A percentile compares a stretch with the other conserved stretches of the same genome.
These are phyloP conservation scores for Castanea sativa DNA, from an alignment of 306 rosid species.

Conservation along the genomic window DNA sequence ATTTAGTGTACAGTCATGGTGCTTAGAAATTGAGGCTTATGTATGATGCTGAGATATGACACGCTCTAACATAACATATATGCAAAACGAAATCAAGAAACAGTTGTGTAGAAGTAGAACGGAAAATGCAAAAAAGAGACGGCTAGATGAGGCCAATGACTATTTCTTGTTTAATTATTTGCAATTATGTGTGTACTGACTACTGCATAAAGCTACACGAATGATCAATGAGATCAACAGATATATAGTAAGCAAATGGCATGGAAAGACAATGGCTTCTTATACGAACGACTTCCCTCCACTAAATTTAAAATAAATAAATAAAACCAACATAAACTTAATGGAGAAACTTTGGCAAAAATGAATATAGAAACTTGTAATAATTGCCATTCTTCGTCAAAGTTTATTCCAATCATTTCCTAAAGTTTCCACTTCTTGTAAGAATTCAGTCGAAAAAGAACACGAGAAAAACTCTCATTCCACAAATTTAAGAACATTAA, in stretches of 20 bases:
- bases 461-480: neutral
- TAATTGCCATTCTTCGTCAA: constrained; percentile 4
- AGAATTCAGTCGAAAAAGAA: neutral
- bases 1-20: too few relatives aligned
- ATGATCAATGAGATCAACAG: neutral
- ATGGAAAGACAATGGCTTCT: too few relatives aligned
- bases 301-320: too few relatives aligned
- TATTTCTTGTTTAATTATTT: neutral
- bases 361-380: neutral
- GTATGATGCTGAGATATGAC: neutral
- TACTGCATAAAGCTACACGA: neutral
- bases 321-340: neutral
- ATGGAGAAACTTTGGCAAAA: neutral
- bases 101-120: constrained; percentile 46
- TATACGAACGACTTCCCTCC: too few relatives aligned
- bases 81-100: constrained; percentile 1
- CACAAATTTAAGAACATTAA: neutral
- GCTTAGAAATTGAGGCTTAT: neutral
- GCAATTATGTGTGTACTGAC: neutral
- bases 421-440: neutral
- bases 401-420: constrained; percentile 6
- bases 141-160: neutral
- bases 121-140: constrained; percentile 47
- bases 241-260: neutral
- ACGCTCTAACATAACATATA: neutral